Percentiles rank a stretch among this genome's conserved stretches.
phyloP scores from a whole-genome alignment of 495 filamentous ascomycete genomes.

The Mycothermus thermophilus region DNA sequence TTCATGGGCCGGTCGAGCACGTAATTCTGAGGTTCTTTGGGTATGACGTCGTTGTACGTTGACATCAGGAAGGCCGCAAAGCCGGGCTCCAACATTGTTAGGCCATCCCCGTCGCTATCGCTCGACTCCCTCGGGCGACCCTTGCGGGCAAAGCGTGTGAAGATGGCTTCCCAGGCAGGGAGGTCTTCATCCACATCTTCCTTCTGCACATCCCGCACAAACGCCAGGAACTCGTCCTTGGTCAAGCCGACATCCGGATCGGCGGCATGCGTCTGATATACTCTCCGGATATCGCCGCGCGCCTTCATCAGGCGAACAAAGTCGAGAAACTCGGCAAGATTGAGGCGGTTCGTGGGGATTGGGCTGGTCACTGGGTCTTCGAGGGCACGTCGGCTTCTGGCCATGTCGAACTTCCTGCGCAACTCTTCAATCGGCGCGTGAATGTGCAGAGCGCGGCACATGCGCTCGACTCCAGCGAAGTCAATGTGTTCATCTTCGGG shows the following conservation, averaged over 20 bases:
- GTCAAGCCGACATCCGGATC: slow-evolving; percentile 49
- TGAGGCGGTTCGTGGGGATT: slow-evolving; percentile 44
- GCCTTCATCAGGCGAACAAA: slow-evolving; percentile 74
- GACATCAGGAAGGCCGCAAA: slow-evolving; percentile 71
- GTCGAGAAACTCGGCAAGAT: slow-evolving; percentile 62
- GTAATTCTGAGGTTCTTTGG: slow-evolving; percentile 39
- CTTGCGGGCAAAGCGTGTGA: slow-evolving; percentile 56
- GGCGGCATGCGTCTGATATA: slow-evolving; percentile 44
- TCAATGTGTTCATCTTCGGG: slow-evolving; percentile 58
- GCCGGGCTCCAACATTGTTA: slow-evolving; percentile 56
- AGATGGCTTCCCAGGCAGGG: slow-evolving; percentile 56
- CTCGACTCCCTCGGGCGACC: slow-evolving; percentile 40
- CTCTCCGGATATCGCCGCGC: slow-evolving; percentile 59
- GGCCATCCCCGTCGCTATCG: slow-evolving; percentile 26
- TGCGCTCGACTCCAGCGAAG: slow-evolving; percentile 57
- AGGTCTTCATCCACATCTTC: slow-evolving; percentile 57
- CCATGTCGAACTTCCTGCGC: slow-evolving; percentile 57
- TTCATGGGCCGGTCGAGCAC: slow-evolving; percentile 73
- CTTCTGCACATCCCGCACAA: slow-evolving; percentile 59
- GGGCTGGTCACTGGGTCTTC: slow-evolving; percentile 4
- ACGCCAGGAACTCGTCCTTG: slow-evolving; percentile 56
- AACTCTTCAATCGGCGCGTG: slow-evolving; percentile 66
- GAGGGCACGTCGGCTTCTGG: slow-evolving; percentile 36
- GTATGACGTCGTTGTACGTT: slow-evolving; percentile 48
- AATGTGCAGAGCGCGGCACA: slow-evolving; percentile 81